These are phyloP conservation scores for Lipomyces anomalus DNA, from an alignment of 805 yeast genomes.

Conservation along the genomic window DNA sequence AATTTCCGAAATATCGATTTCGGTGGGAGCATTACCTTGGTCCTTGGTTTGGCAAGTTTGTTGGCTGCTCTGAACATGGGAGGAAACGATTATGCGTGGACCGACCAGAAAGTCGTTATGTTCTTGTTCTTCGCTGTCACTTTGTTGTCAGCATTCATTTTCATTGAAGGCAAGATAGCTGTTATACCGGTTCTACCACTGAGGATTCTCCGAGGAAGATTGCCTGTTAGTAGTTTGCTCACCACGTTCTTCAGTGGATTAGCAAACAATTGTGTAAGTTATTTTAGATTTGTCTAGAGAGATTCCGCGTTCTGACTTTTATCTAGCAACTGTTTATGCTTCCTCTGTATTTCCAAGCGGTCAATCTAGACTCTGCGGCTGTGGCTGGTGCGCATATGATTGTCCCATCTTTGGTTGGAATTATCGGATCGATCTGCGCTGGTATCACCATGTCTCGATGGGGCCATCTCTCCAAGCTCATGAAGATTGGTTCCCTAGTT, in stretches of 20 bases:
- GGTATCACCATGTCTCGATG: conserved; percentile 64
- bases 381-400: conserved; percentile 49
- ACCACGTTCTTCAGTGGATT: conserved; percentile 68
- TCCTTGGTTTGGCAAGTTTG: conserved; percentile 49
- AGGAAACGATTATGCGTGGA: conserved; percentile 50
- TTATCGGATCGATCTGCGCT: conserved; percentile 59
- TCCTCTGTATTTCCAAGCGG: conserved; percentile 62
- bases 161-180: conserved; percentile 48
- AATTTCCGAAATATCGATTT: conserved; percentile 45
- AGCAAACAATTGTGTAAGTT: conserved; percentile 38
- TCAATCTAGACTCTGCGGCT: conserved; percentile 47
- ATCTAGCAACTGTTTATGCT: conserved; percentile 60
- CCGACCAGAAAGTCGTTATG: conserved; percentile 38
- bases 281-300: neutral
- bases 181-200: conserved; percentile 66
- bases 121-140: conserved; percentile 35
- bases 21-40: conserved; percentile 56
- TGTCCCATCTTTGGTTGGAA: conserved; percentile 60
- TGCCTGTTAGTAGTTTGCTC: conserved; percentile 58
- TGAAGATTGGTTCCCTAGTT: conserved; percentile 40
- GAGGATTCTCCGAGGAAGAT: conserved; percentile 47
- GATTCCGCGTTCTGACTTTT: neutral
- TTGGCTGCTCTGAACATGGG: conserved; percentile 66
- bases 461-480: conserved; percentile 54
- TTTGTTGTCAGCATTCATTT: conserved; percentile 40